Evolutionary conservation across 345 rosid species (phyloP).

Genomic region (Gossypium longicalyx): DNA sequence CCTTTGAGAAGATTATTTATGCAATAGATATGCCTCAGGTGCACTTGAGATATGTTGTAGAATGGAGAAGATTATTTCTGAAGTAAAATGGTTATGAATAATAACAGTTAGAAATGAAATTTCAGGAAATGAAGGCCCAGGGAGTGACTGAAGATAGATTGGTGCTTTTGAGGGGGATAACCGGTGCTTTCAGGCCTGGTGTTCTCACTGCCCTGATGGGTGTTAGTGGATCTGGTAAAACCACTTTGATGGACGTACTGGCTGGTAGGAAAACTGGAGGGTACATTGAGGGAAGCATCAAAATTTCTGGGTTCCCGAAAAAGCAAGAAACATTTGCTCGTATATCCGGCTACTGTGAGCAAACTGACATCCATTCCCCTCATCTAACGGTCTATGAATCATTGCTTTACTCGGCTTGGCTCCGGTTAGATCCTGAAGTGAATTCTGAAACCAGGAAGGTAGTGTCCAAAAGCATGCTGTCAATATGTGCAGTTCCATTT

Average conservation of each 20-base stretch:
- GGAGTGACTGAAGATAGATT: constrained; percentile 55
- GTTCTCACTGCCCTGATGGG: constrained; percentile 83
- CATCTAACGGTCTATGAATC: constrained; percentile 72
- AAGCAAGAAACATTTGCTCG: constrained; percentile 80
- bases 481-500: background rate
- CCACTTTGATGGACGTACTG: constrained; percentile 78
- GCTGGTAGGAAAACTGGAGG: constrained; percentile 87
- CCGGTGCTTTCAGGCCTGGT: constrained; percentile 79
- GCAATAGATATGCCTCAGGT: constrained; percentile 85
- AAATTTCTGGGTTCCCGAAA: constrained; percentile 69
- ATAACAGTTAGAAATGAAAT: constrained; percentile 11
- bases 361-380: constrained; percentile 77
- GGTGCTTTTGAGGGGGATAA: constrained; percentile 63
- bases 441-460: constrained; percentile 53
- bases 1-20: constrained; percentile 53
- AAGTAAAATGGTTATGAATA: background rate
- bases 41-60: background rate
- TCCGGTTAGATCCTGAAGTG: constrained; percentile 50
- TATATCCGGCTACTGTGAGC: constrained; percentile 74
- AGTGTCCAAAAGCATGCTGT: background rate
- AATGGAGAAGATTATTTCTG: no score
- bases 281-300: constrained; percentile 58
- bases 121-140: constrained; percentile 54
- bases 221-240: constrained; percentile 75
- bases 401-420: constrained; percentile 68